Evolutionary conservation across 2,329 filamentous ascomycete genomes (phyloP).

Genomic region (Penicillium sp.): DNA sequence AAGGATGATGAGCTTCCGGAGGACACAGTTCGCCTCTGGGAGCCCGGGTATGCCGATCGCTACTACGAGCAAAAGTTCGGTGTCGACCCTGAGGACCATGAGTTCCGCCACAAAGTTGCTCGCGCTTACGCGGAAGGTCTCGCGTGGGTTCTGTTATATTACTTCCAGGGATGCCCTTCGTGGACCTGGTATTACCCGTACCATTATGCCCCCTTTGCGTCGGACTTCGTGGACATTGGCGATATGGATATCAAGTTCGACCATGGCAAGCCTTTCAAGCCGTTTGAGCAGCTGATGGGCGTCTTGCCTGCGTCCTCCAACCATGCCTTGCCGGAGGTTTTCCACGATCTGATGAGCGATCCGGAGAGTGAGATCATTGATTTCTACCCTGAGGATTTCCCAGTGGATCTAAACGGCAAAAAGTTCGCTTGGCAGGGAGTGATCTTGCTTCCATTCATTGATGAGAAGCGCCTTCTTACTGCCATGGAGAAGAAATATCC

Average conservation of each 20-base stretch:
- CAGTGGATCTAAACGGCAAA: conserved; percentile 93
- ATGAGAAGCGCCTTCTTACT: conserved; percentile 80
- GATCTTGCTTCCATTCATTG: conserved; percentile 91
- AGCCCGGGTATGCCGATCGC: conserved; percentile 89
- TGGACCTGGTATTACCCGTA: conserved; percentile 99
- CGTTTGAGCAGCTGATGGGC: conserved; percentile 98
- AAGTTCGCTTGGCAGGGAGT: conserved; percentile 99
- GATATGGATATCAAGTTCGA: conserved; percentile 81
- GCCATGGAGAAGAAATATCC: conserved; percentile 86
- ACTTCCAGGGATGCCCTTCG: conserved; percentile 96
- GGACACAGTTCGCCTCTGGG: conserved; percentile 90
- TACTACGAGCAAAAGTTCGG: conserved; percentile 98
- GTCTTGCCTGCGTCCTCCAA: conserved; percentile 92
- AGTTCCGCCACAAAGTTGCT: conserved; percentile 87
- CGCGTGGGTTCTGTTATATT: conserved; percentile 94
- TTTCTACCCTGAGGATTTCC: conserved; percentile 95
- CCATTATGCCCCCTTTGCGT: conserved; percentile 96
- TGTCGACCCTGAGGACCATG: conserved; percentile 76
- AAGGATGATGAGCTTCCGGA: conserved; percentile 67
- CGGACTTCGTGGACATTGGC: conserved; percentile 84
- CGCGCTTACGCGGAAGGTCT: conserved; percentile 92
- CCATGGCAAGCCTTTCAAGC: conserved; percentile 82
- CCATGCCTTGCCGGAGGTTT: conserved; percentile 84
- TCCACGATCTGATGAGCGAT: conserved; percentile 88
- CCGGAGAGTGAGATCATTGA: conserved; percentile 91